These are phyloP conservation scores for Pythium chondricola DNA, from an alignment of 352 stramenopile genomes.

Conservation along the genomic window DNA sequence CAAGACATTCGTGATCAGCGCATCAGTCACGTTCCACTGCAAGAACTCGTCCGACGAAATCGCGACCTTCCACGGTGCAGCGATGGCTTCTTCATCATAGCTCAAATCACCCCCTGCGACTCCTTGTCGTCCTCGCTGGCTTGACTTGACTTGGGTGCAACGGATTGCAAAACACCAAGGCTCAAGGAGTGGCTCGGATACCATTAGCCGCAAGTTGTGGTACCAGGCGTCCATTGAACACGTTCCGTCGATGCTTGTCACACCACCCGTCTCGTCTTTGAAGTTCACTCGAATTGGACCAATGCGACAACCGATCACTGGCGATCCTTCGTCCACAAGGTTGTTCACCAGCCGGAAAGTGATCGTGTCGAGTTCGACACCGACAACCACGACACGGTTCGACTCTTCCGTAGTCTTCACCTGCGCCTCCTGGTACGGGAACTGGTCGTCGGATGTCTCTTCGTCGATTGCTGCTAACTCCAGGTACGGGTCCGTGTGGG, in stretches of 20 bases:
- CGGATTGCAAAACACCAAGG: slow-evolving; percentile 55
- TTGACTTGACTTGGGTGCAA: slow-evolving; percentile 25
- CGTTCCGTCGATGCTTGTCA: slow-evolving; percentile 26
- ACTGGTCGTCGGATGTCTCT: slow-evolving; percentile 1
- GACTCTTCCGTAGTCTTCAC: neutral
- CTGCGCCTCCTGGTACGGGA: neutral
- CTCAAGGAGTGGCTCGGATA: slow-evolving; percentile 75
- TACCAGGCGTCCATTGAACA: slow-evolving; percentile 73
- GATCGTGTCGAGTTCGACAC: slow-evolving; percentile 27
- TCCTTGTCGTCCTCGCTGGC: neutral
- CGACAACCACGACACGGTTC: slow-evolving; percentile 4
- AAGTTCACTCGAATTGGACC: slow-evolving; percentile 30
- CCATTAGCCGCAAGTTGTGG: slow-evolving; percentile 77
- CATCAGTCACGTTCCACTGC: slow-evolving; percentile 77
- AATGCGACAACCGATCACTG: slow-evolving; percentile 62
- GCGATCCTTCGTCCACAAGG: slow-evolving; percentile 72
- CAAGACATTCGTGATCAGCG: slow-evolving; percentile 72
- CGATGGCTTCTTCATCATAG: neutral
- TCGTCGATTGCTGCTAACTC: slow-evolving; percentile 14
- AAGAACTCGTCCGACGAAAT: slow-evolving; percentile 59
- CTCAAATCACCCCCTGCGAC: neutral
- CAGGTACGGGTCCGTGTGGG: slow-evolving; percentile 14
- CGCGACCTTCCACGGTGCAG: slow-evolving; percentile 44
- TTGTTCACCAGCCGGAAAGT: slow-evolving; percentile 80
- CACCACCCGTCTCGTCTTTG: slow-evolving; percentile 19